Conservation (phyloP, 2,329 filamentous ascomycete genomes). For the Hymenoscyphus infarciens region DNA sequence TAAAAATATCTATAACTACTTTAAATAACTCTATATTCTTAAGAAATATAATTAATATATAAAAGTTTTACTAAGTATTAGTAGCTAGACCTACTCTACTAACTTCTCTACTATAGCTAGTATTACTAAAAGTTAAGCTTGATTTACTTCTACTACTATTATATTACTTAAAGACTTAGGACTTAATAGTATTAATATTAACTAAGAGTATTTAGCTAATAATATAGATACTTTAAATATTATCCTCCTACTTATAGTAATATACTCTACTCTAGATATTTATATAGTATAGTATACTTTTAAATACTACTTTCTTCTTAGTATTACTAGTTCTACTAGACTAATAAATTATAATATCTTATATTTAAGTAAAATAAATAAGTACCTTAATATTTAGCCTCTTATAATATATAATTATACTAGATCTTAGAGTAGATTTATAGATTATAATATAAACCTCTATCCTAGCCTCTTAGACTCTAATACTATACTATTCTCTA, state of each 20-base stretch:
- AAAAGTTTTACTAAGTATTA: constrained; percentile 76
- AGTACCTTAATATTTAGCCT: constrained; percentile 51
- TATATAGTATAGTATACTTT: constrained; percentile 44
- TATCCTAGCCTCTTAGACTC: constrained; percentile 53
- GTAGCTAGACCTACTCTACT: constrained; percentile 79
- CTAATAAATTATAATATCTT: constrained; percentile 46
- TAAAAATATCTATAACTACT: constrained; percentile 73
- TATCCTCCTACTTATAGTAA: constrained; percentile 32
- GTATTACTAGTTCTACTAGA: constrained; percentile 50
- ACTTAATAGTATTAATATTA: constrained; percentile 50
- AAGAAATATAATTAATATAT: constrained; percentile 76
- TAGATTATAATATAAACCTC: constrained; percentile 71
- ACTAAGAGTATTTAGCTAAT: constrained; percentile 27
- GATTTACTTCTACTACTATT: constrained; percentile 68
- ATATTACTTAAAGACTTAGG: constrained; percentile 70
- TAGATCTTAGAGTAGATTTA: constrained; percentile 58
- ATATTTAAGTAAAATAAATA: constrained; percentile 44
- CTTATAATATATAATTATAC: constrained; percentile 73
- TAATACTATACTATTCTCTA: constrained; percentile 64
- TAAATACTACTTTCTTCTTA: constrained; percentile 51
- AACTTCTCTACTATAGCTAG: constrained; percentile 69
- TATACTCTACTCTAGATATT: constrained; percentile 43
- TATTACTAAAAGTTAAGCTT: constrained; percentile 55
- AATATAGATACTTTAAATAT: constrained; percentile 31
- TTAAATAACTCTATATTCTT: constrained; percentile 74